Conservation (phyloP, 768 basidiomycete genomes). For the Hebeloma cylindrosporum region DNA sequence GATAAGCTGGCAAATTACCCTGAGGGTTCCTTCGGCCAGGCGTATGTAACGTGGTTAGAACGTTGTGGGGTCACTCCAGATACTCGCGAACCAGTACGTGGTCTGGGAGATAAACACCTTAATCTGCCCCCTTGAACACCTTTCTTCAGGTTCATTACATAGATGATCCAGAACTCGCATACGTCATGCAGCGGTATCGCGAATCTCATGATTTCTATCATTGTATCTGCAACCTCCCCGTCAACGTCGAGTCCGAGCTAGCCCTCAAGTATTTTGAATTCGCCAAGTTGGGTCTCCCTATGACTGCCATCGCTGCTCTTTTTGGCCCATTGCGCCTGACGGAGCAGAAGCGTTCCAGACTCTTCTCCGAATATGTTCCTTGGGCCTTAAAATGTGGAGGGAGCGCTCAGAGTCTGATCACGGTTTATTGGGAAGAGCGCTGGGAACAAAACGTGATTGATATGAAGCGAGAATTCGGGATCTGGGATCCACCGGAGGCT, state of each 20-base stretch:
- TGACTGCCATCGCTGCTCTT: constrained; percentile 76
- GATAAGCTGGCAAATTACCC: constrained; percentile 61
- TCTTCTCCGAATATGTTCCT: constrained; percentile 82
- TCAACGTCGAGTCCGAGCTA: constrained; percentile 87
- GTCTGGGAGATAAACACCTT: not conserved
- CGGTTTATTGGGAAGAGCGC: constrained; percentile 94
- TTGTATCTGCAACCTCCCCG: constrained; percentile 84
- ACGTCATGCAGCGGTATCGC: constrained; percentile 96
- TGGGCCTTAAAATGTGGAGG: constrained; percentile 91
- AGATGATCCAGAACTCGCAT: constrained; percentile 92
- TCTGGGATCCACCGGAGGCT: constrained; percentile 79
- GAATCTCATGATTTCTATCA: constrained; percentile 99
- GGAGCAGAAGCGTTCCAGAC: constrained; percentile 48
- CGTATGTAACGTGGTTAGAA: constrained; percentile 89
- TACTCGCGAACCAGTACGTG: constrained; percentile 79
- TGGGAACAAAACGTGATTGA: constrained; percentile 85
- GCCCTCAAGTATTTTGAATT: constrained; percentile 96
- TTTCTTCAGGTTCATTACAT: constrained; percentile 83
- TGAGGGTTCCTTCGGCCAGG: constrained; percentile 80
- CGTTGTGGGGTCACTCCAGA: constrained; percentile 90
- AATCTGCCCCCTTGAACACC: constrained; percentile 9
- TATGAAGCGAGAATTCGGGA: constrained; percentile 81
- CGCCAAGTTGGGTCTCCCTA: constrained; percentile 86
- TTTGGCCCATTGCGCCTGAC: constrained; percentile 79
- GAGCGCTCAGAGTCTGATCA: constrained; percentile 72